Percentiles rank a stretch among this genome's conserved stretches.
These are phyloP conservation scores for Lobulomyces angularis DNA, from an alignment of 192 early-diverging fungal genomes.

Conservation along the genomic window DNA sequence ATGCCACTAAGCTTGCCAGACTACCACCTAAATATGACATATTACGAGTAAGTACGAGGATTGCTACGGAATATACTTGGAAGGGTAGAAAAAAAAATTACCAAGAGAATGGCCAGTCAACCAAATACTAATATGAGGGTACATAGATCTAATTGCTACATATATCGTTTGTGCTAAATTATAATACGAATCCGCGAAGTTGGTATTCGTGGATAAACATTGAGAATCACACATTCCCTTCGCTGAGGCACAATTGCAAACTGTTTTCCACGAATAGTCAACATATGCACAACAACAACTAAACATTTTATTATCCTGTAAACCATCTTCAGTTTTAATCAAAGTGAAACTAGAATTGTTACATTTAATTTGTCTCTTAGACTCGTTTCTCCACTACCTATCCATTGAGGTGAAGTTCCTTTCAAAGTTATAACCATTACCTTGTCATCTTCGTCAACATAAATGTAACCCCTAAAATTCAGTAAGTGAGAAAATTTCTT, in stretches of 20 bases:
- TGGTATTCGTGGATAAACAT: conserved; percentile 9
- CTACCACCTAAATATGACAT: conserved; percentile 53
- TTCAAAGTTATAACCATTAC: conserved; percentile 76
- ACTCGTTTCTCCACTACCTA: conserved; percentile 20
- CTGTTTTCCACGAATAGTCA: conserved; percentile 62
- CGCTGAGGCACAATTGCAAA: conserved; percentile 62
- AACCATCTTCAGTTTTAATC: neutral
- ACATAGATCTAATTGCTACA: conserved; percentile 47
- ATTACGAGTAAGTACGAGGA: neutral
- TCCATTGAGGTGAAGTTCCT: conserved; percentile 43
- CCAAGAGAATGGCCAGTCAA: conserved; percentile 69
- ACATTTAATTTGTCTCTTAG: conserved; percentile 33
- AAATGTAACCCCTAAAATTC: conserved; percentile 87
- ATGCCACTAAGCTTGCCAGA: conserved; percentile 57
- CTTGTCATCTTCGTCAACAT: conserved; percentile 48
- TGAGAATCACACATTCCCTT: conserved; percentile 16
- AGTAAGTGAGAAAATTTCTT: too few relatives aligned
- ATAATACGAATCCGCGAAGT: conserved; percentile 54
- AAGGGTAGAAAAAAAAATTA: conserved; percentile 14
- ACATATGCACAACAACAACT: conserved; percentile 91
- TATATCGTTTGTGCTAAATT: conserved; percentile 55
- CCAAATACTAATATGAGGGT: conserved; percentile 61
- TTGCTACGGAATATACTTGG: neutral
- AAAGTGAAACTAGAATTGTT: conserved; percentile 1
- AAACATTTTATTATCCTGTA: conserved; percentile 82